Evolutionary conservation across 23 red algal species (phyloP), one percentile per base, ranked within the genome.

Genomic region (Cyanidiococcus yangmingshanensis): DNA sequence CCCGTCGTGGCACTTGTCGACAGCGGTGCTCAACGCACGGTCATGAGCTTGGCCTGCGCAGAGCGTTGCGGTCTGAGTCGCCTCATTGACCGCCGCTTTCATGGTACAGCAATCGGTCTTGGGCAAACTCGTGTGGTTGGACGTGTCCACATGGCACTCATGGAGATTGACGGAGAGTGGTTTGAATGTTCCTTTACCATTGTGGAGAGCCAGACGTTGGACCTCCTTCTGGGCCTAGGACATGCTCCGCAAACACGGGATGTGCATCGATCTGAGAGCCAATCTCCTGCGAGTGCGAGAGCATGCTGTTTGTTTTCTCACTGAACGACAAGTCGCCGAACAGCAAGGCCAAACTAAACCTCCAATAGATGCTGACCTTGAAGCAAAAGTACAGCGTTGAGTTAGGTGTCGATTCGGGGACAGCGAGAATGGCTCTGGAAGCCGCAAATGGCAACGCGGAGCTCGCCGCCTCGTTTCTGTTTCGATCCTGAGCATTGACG

Each of bases 211-310:
- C 74, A 80, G 63, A 38, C 38, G 30, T 58, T 41, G 68, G 92
- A 96, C 76, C 84, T 96, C 75, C 82, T 96, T n/a, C 82, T 96
- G 54, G 92, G 92, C 0, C 78, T 96, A 35, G n/a, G 92, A 96
- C 77, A 96, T 90, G 92, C 41, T 96, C 2, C 79, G 84, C 0
- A 90, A 89, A 74, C 92, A 96, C 79, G 67, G 68, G 40, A 83
- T 84, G 37, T 45, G 38, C 15, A 91, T 96, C 40, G 92, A 96
- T 77, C 59, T 96, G 27, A 40, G 40, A n/a, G 39, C 74, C 0
- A 84, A 96, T 50, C 74, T 76, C 18, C 83, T 96, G 39, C 77
- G 85, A 58, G 80, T 90, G 32, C 78, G 83, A 35, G 80, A 67
- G 40, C 68, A 74, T 18, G 18, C 33, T 2, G 83, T 85, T 59